Evolutionary conservation across 2,329 filamentous ascomycete species (phyloP).

Genomic region (Alternaria infectoria): DNA sequence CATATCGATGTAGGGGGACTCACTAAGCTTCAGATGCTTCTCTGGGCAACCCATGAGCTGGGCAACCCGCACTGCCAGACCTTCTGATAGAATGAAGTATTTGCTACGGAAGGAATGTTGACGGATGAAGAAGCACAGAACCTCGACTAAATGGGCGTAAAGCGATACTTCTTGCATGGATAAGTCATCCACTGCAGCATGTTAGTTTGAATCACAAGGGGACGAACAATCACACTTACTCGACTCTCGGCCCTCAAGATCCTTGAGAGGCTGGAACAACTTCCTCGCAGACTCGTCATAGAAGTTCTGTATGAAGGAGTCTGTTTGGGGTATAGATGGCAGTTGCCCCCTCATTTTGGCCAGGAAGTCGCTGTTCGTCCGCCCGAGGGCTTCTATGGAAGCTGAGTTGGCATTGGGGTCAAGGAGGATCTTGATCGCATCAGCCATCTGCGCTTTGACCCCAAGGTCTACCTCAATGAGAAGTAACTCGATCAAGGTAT

Average conservation of each 20-base stretch:
- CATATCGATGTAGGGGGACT: slow-evolving; percentile 38
- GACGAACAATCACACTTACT: slow-evolving; percentile 48
- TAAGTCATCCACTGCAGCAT: slow-evolving; percentile 69
- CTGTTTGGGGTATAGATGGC: slow-evolving; percentile 70
- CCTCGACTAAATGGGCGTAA: slow-evolving; percentile 88
- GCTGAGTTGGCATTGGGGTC: slow-evolving; percentile 70
- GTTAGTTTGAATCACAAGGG: slow-evolving; percentile 22
- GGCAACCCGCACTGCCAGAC: slow-evolving; percentile 77
- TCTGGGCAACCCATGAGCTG: slow-evolving; percentile 83
- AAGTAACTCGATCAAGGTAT: slow-evolving; percentile 89
- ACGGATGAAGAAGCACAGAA: slow-evolving; percentile 90
- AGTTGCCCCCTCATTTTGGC: slow-evolving; percentile 64
- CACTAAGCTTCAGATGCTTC: slow-evolving; percentile 91
- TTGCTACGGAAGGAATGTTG: slow-evolving; percentile 88
- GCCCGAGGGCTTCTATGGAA: slow-evolving; percentile 65
- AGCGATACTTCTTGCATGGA: slow-evolving; percentile 85
- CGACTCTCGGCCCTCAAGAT: slow-evolving; percentile 70
- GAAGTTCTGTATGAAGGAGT: slow-evolving; percentile 84
- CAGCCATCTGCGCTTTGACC: slow-evolving; percentile 93
- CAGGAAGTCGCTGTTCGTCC: slow-evolving; percentile 71
- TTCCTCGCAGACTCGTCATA: slow-evolving; percentile 86
- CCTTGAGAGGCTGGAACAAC: slow-evolving; percentile 85
- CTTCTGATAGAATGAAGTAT: slow-evolving; percentile 82
- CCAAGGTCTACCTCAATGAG: slow-evolving; percentile 91
- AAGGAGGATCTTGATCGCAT: slow-evolving; percentile 91